phyloP scores from a whole-genome alignment of 1,284 basidiomycete species.

The Ustilago xerochloae region DNA sequence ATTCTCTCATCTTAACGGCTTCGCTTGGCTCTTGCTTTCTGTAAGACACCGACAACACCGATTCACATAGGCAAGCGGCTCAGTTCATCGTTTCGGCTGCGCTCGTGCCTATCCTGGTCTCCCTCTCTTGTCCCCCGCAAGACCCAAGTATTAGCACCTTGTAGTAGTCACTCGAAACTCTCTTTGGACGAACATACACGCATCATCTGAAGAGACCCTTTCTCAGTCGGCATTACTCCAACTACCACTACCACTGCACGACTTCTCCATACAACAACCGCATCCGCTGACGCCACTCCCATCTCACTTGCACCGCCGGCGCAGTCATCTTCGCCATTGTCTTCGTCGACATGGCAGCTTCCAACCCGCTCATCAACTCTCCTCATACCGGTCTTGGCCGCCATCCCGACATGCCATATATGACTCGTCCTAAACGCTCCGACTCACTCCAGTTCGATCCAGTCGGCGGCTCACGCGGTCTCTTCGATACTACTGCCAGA shows the following conservation, averaged over 20 bases:
- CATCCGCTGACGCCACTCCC: not conserved
- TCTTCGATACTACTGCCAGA: conserved; percentile 11
- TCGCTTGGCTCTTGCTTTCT: not conserved
- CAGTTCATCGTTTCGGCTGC: not conserved
- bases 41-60: not conserved
- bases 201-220: conserved; percentile 27
- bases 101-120: not conserved
- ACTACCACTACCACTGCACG: not conserved
- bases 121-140: not conserved
- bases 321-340: not conserved
- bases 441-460: conserved; percentile 16
- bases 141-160: not conserved
- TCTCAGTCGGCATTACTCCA: not conserved
- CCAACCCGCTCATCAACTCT: conserved; percentile 33
- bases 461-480: conserved; percentile 2
- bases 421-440: conserved; percentile 34
- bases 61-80: not conserved
- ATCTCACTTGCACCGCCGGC: not conserved
- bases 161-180: conserved; percentile 9
- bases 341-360: conserved; percentile 28
- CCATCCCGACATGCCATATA: conserved; percentile 11
- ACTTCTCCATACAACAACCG: not conserved
- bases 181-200: conserved; percentile 49
- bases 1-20: not conserved
- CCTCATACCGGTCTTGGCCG: conserved; percentile 21